These are phyloP conservation scores for Salix dunnii DNA, from an alignment of 345 rosid genomes.

Conservation along the genomic window DNA sequence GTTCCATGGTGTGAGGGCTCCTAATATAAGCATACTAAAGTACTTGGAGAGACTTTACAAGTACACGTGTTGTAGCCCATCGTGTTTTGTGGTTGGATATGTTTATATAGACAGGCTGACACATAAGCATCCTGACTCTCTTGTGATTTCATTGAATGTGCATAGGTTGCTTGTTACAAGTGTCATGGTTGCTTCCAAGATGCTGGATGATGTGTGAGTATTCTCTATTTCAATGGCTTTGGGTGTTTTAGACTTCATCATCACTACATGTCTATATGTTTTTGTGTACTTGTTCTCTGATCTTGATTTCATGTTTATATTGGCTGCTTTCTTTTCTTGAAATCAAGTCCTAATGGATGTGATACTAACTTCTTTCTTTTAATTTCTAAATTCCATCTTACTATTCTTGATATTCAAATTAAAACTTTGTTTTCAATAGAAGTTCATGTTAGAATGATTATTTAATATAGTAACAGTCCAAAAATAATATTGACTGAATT, in stretches of 20 bases:
- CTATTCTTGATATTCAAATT: too few relatives aligned
- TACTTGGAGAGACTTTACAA: conserved; percentile 85
- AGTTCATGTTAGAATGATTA: too few relatives aligned
- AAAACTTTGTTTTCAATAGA: too few relatives aligned
- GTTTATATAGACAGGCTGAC: conserved; percentile 71
- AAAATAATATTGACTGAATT: neutral
- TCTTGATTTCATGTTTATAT: neutral
- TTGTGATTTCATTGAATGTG: conserved; percentile 62
- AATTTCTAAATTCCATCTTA: neutral
- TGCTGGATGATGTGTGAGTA: conserved; percentile 83
- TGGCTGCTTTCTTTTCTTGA: neutral
- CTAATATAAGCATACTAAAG: conserved; percentile 65
- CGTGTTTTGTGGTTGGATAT: conserved; percentile 83
- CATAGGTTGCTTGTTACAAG: conserved; percentile 78
- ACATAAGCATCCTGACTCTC: conserved; percentile 74
- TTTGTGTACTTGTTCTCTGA: too few relatives aligned
- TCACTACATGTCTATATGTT: neutral
- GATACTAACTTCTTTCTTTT: neutral
- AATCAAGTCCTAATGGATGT: neutral
- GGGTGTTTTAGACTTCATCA: too few relatives aligned
- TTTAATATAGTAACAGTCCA: too few relatives aligned
- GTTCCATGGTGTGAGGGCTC: conserved; percentile 79
- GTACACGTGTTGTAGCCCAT: conserved; percentile 78
- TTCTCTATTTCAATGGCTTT: conserved; percentile 12
- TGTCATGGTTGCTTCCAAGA: conserved; percentile 90